Conservation (phyloP, 495 filamentous ascomycete genomes). For the Apiosordaria backusii region DNA sequence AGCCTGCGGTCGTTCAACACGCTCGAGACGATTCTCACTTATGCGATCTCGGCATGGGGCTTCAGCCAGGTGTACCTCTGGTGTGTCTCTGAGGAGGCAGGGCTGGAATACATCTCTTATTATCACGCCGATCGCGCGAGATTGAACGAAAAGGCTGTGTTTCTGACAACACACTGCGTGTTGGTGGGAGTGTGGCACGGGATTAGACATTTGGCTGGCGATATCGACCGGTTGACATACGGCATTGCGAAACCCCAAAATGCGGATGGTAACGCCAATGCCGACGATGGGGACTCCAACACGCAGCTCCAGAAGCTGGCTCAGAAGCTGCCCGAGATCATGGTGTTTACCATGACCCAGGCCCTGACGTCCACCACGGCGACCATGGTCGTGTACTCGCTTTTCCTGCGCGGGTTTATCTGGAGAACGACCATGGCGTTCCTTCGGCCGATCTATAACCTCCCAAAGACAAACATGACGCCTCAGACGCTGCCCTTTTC, state of each 20-base stretch:
- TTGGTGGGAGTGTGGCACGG: conserved; percentile 67
- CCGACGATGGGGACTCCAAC: conserved; percentile 30
- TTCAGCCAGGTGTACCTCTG: conserved; percentile 82
- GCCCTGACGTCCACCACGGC: conserved; percentile 44
- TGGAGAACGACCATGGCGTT: conserved; percentile 67
- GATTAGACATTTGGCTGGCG: conserved; percentile 62
- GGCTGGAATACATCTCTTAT: conserved; percentile 68
- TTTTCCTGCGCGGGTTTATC: conserved; percentile 57
- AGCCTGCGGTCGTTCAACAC: conserved; percentile 55
- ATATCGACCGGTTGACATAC: conserved; percentile 68
- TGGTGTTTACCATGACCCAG: conserved; percentile 35
- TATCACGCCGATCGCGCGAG: conserved; percentile 63
- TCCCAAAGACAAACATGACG: conserved; percentile 64
- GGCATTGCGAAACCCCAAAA: conserved; percentile 31
- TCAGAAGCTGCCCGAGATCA: conserved; percentile 33
- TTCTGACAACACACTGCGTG: conserved; percentile 67
- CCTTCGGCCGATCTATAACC: conserved; percentile 67
- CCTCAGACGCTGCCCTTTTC: conserved; percentile 57
- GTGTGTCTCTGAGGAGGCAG: conserved; percentile 60
- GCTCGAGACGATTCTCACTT: conserved; percentile 65
- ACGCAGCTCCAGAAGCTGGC: conserved; percentile 24
- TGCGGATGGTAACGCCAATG: conserved; percentile 28
- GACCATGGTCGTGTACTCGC: conserved; percentile 57
- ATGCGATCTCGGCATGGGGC: conserved; percentile 72
- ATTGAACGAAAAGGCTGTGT: conserved; percentile 87